Base-by-base conservation (phyloP, 1,284 basidiomycete genomes). In the Megacollybia platyphylla region DNA sequence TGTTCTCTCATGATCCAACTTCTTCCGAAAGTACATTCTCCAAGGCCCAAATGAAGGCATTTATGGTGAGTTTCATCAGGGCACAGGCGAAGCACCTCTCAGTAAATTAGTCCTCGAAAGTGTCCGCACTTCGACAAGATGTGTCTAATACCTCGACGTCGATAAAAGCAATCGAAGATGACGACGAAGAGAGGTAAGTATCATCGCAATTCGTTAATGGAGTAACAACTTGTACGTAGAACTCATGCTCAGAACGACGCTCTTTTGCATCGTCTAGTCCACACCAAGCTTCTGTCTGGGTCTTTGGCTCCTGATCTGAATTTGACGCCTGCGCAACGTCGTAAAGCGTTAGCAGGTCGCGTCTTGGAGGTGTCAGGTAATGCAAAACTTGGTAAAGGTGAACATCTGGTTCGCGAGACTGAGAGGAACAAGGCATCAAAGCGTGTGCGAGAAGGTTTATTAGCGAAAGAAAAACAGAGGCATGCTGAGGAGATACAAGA, bases 171-270 rank as follows among this genome's bases (percentile, higher is more conserved):
- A 50, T 62, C 37, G 65, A 63, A 29, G 67, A 68, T 18, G 57
- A 64, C 7, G 68, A 74, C 9, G 61, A 69, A 50, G 78, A 74
- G 47, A 67, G 57, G 63, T 71, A 50, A 24, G 20, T 15, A 53
- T 27, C 27, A 28, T 17, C 28, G 34, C 28, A 28, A 27, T 17
- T 41, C 39, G 31, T 44, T 13, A 20, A 29, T 3, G 15, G 37
- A 29, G 30, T 17, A 34, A 34, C 7, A 34, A 34, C 31, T 34
- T 34, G 10, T 2, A 4, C 31, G 31, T 43, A 87, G 86, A 38
- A 73, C 79, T 13, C 84, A 86, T 55, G 57, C 64, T 9, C 76
- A 83, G 50, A 87, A 88, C 43, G 85, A 88, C 52, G 77, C 73
- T 1, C 58, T 82, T 20, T 67, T 88, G 5, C 82, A 87, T 56